Evolutionary conservation across 2,329 filamentous ascomycete genomes (phyloP), one percentile per base, ranked within the genome.

Genomic region (Furcasterigmium furcatum): DNA sequence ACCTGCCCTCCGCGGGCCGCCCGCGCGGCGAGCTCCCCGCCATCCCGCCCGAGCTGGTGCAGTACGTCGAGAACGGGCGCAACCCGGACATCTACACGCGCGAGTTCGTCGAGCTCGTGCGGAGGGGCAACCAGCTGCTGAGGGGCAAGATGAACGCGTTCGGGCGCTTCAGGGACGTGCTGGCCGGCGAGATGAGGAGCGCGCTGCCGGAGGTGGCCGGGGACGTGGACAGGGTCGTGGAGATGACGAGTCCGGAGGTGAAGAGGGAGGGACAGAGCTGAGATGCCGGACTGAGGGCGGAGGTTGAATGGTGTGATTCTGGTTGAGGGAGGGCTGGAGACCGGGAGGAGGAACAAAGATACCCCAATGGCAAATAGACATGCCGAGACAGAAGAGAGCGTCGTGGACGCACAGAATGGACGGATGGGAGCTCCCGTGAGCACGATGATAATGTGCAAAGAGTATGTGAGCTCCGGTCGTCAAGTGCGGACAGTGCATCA

Each of bases 41-140:
- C 25, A 73, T 85, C 19, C 82, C 82, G 3, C 76, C 76, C 43
- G 82, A 85, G 57, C 74, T 87, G 12, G 72, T 86, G 49, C 72
- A 80, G 58, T 87, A 87, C 66, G 83, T 87, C 56, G 83, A 87
- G 62, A 79, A 81, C 59, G 83, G 84, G 38, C 81, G 84, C 42
- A 87, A 87, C 68, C 84, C 84, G 3, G 84, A 87, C 65, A 87
- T 87, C 55, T 87, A 87, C 71, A 87, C 84, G 45, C 74, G 84
- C 57, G 84, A 87, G 68, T 87, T 87, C 57, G 82, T 87, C 57
- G 84, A 87, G 76, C 72, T 84, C 43, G 82, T 84, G 20, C 70
- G 82, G 45, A 72, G 82, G 39, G 73, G 77, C 34, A 87, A 87
- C 67, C 84, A 87, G 72, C 68, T 84, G 50, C 75, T 84, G 69